Percentiles rank a stretch among this genome's conserved stretches.
phyloP scores from a whole-genome alignment of 176 grass and related monocot genomes.

The Zoysia pacifica region DNA sequence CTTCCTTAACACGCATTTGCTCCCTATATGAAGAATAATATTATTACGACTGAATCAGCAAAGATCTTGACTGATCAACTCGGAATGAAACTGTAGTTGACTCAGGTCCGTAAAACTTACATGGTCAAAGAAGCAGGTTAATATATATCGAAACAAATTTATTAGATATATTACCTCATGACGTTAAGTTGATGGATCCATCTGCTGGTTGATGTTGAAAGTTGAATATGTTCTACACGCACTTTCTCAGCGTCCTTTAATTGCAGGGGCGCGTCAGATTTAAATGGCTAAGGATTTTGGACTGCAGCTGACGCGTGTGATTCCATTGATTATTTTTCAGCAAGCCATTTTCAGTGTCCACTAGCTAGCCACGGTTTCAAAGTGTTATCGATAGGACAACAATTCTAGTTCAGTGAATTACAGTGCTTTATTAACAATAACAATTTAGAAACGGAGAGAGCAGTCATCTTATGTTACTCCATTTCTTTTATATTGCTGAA shows the following conservation, averaged over 20 bases:
- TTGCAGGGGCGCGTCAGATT: constrained; percentile 8
- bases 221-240: constrained; percentile 15
- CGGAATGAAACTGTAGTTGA: constrained; percentile 30
- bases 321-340: constrained; percentile 26
- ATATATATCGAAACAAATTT: neutral
- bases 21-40: neutral
- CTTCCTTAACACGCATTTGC: constrained; percentile 29
- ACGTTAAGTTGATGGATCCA: constrained; percentile 21
- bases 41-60: constrained; percentile 18
- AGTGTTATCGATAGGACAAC: too few species aligned
- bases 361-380: too few species aligned
- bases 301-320: constrained; percentile 22
- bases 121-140: constrained; percentile 20
- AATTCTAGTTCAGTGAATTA: too few species aligned
- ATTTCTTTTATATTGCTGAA: too few species aligned
- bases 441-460: too few species aligned
- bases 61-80: constrained; percentile 9
- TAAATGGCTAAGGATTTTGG: neutral
- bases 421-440: too few species aligned
- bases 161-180: constrained; percentile 20
- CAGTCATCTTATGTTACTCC: too few species aligned
- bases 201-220: constrained; percentile 34
- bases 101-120: constrained; percentile 1
- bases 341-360: too few species aligned
- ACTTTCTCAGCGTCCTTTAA: neutral